Conservation (phyloP, 106 monocot genomes). For the Narthecium ossifragum region DNA sequence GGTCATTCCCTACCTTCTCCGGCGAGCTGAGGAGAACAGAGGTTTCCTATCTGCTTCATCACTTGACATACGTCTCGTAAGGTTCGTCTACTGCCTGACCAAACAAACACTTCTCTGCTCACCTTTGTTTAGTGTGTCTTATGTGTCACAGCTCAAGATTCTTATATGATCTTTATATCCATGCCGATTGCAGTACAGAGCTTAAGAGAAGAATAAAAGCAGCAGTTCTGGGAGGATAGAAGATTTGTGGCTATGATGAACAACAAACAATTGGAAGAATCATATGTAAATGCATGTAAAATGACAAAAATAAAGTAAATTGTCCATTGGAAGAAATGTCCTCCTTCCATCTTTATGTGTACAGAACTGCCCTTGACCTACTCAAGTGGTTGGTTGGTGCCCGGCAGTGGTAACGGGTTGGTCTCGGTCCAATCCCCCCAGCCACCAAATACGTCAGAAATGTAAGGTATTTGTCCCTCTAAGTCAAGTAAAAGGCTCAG, state of each 20-base stretch:
- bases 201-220: slow-evolving; percentile 18
- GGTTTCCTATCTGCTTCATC: slow-evolving; percentile 73
- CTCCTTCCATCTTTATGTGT: too few relatives aligned
- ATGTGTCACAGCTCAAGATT: background rate
- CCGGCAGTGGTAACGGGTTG: too few relatives aligned
- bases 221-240: background rate
- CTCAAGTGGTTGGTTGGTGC: too few relatives aligned
- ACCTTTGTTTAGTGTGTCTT: background rate
- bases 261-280: too few relatives aligned
- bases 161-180: background rate
- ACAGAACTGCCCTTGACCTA: too few relatives aligned
- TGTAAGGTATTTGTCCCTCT: too few relatives aligned
- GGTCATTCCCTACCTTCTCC: slow-evolving; percentile 82
- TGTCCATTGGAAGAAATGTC: too few relatives aligned
- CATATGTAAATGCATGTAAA: too few relatives aligned
- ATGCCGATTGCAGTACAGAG: slow-evolving; percentile 16
- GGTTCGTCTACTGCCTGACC: slow-evolving; percentile 14
- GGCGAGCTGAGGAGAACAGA: slow-evolving; percentile 91
- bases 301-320: too few relatives aligned
- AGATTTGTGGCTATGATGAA: background rate
- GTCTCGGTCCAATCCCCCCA: too few relatives aligned
- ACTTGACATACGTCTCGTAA: slow-evolving; percentile 53
- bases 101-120: background rate
- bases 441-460: too few relatives aligned
- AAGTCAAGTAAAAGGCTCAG: too few relatives aligned